These are phyloP conservation scores for Zoysia matrella DNA, from an alignment of 202 grass and related monocot species.

Conservation along the genomic window DNA sequence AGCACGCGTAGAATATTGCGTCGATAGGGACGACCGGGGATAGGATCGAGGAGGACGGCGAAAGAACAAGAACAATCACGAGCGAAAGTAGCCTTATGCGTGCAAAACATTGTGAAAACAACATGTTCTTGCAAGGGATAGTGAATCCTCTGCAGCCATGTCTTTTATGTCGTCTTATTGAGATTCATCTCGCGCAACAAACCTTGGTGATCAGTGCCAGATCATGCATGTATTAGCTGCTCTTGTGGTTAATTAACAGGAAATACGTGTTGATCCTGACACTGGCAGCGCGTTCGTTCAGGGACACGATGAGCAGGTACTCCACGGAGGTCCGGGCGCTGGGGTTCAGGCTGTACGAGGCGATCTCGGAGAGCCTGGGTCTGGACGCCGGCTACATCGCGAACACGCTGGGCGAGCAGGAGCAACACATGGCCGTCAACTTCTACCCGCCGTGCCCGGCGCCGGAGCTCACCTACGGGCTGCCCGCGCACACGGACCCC, in stretches of 20 bases:
- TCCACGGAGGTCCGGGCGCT: slow-evolving; percentile 64
- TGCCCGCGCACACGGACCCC: slow-evolving; percentile 82
- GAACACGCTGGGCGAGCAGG: slow-evolving; percentile 66
- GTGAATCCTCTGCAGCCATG: background rate
- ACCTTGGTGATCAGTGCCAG: background rate
- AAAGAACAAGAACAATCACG: background rate
- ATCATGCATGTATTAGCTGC: background rate
- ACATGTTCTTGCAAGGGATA: background rate
- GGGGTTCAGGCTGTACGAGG: slow-evolving; percentile 61
- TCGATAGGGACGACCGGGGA: background rate
- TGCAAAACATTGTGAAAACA: background rate
- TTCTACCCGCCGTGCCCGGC: slow-evolving; percentile 81
- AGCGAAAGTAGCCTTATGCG: background rate
- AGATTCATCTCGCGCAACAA: background rate
- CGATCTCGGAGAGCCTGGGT: slow-evolving; percentile 71
- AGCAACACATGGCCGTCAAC: slow-evolving; percentile 93
- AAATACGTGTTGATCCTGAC: background rate
- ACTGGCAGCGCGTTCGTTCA: background rate
- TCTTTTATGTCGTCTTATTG: background rate
- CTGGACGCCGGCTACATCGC: slow-evolving; percentile 67
- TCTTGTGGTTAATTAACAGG: too few relatives aligned
- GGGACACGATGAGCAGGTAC: slow-evolving; percentile 74
- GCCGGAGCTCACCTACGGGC: slow-evolving; percentile 81
- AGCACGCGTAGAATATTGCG: slow-evolving; percentile 1
- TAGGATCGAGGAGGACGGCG: background rate